These are phyloP conservation scores for Cytospora piceicola DNA, from an alignment of 2,329 filamentous ascomycete species.

Conservation along the genomic window DNA sequence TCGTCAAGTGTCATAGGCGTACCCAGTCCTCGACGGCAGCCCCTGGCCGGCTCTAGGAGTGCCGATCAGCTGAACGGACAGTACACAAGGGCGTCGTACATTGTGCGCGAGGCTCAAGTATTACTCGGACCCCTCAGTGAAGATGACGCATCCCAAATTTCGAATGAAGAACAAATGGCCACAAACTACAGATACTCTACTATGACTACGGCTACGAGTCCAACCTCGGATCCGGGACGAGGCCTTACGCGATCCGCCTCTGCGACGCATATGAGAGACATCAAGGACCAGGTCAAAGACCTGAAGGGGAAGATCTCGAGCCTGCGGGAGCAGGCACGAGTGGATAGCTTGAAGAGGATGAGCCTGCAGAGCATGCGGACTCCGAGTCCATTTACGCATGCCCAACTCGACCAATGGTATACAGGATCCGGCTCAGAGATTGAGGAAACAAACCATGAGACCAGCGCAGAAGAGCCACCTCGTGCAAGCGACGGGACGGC, in stretches of 20 bases:
- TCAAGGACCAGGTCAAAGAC: slow-evolving; percentile 84
- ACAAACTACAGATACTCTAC: slow-evolving; percentile 36
- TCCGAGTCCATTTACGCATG: slow-evolving; percentile 78
- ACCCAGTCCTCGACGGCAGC: slow-evolving; percentile 59
- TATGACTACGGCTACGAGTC: slow-evolving; percentile 47
- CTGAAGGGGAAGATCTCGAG: slow-evolving; percentile 84
- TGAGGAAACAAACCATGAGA: slow-evolving; percentile 25
- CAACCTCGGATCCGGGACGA: slow-evolving; percentile 49
- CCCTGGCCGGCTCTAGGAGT: slow-evolving; percentile 49
- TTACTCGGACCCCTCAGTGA: slow-evolving; percentile 59
- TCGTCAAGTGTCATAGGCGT: slow-evolving; percentile 68
- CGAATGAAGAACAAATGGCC: slow-evolving; percentile 5
- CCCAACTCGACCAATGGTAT: slow-evolving; percentile 60
- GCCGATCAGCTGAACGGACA: slow-evolving; percentile 45
- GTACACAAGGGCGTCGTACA: slow-evolving; percentile 42
- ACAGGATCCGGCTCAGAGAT: slow-evolving; percentile 32
- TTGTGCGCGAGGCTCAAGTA: slow-evolving; percentile 43
- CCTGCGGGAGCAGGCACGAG: slow-evolving; percentile 76
- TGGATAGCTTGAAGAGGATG: slow-evolving; percentile 76
- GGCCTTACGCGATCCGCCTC: slow-evolving; percentile 69
- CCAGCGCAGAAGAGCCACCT: slow-evolving; percentile 28
- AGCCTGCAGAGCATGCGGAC: slow-evolving; percentile 77
- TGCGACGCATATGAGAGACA: slow-evolving; percentile 70
- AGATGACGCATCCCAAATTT: slow-evolving; percentile 45
- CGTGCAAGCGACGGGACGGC: slow-evolving; percentile 19